These are phyloP conservation scores for Drechslerella coelobrocha DNA, from an alignment of 2,329 filamentous ascomycete genomes.

Conservation along the genomic window DNA sequence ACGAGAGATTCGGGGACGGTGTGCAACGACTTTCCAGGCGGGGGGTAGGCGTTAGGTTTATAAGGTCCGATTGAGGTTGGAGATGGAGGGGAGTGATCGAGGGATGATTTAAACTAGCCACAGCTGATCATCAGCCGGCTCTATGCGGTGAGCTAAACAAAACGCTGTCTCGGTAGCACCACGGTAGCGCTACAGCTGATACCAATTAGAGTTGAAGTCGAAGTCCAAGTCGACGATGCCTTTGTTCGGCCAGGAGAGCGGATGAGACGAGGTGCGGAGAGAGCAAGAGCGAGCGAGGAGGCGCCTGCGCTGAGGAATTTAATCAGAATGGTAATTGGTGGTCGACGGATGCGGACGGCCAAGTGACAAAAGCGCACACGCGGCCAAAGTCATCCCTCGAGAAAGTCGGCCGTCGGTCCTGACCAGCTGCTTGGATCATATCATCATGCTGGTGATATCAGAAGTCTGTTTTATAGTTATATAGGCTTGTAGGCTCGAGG, in stretches of 20 bases:
- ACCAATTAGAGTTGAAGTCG: neutral
- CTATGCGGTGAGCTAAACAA: slow-evolving; percentile 26
- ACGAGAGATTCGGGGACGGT: neutral
- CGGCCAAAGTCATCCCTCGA: slow-evolving; percentile 21
- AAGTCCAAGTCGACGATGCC: no score
- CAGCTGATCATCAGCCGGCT: slow-evolving; percentile 32
- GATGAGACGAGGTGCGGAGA: neutral
- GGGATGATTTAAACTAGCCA: neutral
- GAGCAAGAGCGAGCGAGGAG: neutral
- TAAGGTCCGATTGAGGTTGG: neutral
- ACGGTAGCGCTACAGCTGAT: neutral
- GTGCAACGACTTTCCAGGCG: neutral
- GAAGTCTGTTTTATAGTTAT: neutral
- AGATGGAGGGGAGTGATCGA: slow-evolving; percentile 4
- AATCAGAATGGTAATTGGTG: neutral
- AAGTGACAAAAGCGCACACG: slow-evolving; percentile 46
- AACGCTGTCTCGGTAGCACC: no score
- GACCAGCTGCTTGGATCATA: neutral
- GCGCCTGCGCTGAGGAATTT: slow-evolving; percentile 10
- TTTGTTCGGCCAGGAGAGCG: neutral
- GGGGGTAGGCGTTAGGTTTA: neutral
- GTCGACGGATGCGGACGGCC: slow-evolving; percentile 8
- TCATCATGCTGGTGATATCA: neutral
- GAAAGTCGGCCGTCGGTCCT: neutral
- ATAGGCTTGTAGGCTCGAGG: no score